Percentiles rank a stretch among this genome's conserved stretches.
Evolutionary conservation across 2,329 filamentous ascomycete genomes (phyloP).

Genomic region (Diaporthe eres): DNA sequence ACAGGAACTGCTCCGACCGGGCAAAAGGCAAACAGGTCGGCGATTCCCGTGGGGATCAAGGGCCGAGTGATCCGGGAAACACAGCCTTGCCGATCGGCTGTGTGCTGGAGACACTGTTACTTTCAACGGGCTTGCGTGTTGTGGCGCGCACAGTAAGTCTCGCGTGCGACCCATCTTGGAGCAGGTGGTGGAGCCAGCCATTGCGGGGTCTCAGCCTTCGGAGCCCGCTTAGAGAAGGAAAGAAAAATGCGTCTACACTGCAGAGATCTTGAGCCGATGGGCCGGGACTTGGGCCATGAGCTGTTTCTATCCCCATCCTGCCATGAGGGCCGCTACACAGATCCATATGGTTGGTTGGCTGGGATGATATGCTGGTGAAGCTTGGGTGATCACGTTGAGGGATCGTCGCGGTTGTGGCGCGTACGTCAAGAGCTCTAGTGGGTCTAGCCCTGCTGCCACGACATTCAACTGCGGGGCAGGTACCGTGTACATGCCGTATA

Average conservation of each 20-base stretch:
- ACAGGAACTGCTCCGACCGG: background rate
- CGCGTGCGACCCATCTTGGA: background rate
- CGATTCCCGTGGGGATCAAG: background rate
- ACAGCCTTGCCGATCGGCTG: background rate
- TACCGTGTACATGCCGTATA: background rate
- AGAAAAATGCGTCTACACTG: background rate
- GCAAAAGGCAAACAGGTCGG: background rate
- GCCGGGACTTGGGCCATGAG: background rate
- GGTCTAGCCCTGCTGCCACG: conserved; percentile 27
- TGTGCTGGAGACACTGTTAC: background rate
- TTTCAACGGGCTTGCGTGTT: background rate
- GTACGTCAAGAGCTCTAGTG: conserved; percentile 23
- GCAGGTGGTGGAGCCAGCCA: conserved; percentile 1
- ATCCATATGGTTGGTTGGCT: conserved; percentile 13
- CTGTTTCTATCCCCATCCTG: background rate
- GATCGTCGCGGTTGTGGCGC: conserved; percentile 33
- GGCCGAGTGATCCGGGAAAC: background rate
- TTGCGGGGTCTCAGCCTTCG: background rate
- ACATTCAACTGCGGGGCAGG: conserved; percentile 27
- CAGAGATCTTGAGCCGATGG: background rate
- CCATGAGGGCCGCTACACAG: background rate
- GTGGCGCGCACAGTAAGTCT: background rate
- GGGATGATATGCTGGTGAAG: background rate
- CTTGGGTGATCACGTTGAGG: conserved; percentile 29
- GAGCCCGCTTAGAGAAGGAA: background rate